phyloP scores from a whole-genome alignment of 306 rosid species.

The Acacia acuminata region DNA sequence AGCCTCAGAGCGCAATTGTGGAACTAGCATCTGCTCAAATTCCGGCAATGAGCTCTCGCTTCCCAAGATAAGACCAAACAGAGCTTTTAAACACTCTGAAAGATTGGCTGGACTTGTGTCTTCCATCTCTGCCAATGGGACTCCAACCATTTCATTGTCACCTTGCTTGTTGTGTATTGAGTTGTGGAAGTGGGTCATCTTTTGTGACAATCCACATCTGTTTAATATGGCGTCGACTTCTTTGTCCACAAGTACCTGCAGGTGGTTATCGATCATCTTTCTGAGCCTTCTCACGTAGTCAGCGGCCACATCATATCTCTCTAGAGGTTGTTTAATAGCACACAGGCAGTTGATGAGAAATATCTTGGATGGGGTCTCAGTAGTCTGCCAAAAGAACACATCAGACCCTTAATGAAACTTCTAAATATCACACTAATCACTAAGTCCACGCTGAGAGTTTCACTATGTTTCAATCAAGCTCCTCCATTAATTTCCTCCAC shows the following conservation, averaged over 20 bases:
- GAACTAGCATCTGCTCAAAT: slow-evolving; percentile 95
- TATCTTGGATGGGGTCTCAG: slow-evolving; percentile 87
- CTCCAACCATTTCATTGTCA: slow-evolving; percentile 33
- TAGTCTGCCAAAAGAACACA: slow-evolving; percentile 60
- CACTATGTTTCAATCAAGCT: neutral
- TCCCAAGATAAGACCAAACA: slow-evolving; percentile 88
- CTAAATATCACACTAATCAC: neutral
- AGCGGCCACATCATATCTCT: slow-evolving; percentile 72
- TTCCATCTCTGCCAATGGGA: slow-evolving; percentile 77
- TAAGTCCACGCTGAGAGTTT: neutral
- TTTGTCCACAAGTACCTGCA: slow-evolving; percentile 68
- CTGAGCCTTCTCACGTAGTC: slow-evolving; percentile 82
- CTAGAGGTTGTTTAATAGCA: slow-evolving; percentile 84
- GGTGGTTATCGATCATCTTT: slow-evolving; percentile 69
- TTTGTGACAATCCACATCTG: slow-evolving; percentile 73
- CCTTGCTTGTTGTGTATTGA: slow-evolving; percentile 41
- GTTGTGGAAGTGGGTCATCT: slow-evolving; percentile 62
- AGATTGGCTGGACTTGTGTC: slow-evolving; percentile 68
- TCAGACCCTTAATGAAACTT: slow-evolving; percentile 7
- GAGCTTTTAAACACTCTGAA: slow-evolving; percentile 73
- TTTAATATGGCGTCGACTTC: slow-evolving; percentile 77
- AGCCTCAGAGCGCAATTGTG: slow-evolving; percentile 88
- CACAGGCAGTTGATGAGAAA: slow-evolving; percentile 90
- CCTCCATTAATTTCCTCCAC: slow-evolving; percentile 26
- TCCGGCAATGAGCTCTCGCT: slow-evolving; percentile 86